These are phyloP conservation scores for Didymella exigua DNA, from an alignment of 2,329 filamentous ascomycete genomes.

Conservation along the genomic window DNA sequence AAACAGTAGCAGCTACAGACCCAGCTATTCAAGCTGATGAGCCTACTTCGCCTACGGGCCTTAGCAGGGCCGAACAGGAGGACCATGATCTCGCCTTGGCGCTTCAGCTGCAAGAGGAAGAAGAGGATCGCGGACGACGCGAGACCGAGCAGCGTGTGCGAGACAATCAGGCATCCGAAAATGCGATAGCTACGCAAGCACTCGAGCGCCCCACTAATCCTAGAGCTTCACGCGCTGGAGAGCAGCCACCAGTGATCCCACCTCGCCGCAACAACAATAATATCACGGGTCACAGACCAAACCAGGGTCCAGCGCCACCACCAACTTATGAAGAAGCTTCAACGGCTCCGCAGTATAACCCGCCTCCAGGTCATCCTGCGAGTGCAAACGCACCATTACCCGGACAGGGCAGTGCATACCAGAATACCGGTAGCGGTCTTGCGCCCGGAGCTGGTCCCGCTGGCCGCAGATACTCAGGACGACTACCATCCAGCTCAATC, in stretches of 20 bases:
- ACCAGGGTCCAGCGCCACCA: conserved; percentile 61
- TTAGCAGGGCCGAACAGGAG: conserved; percentile 73
- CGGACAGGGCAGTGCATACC: conserved; percentile 36
- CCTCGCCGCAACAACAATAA: conserved; percentile 48
- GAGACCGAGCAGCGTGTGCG: conserved; percentile 65
- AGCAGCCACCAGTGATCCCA: conserved; percentile 53
- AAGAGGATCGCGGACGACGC: conserved; percentile 76
- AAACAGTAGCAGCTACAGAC: conserved; percentile 10
- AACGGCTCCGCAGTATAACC: conserved; percentile 60
- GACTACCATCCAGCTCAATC: conserved; percentile 17
- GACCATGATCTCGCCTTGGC: conserved; percentile 83
- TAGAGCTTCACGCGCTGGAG: conserved; percentile 36
- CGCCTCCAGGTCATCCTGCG: conserved; percentile 54
- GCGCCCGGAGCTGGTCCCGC: conserved; percentile 19
- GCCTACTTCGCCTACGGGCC: conserved; percentile 32
- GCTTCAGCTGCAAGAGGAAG: conserved; percentile 91
- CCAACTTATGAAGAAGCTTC: conserved; percentile 71
- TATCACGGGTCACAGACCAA: conserved; percentile 43
- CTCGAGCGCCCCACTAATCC: conserved; percentile 32
- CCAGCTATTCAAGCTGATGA: conserved; percentile 22
- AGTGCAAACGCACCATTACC: conserved; percentile 44
- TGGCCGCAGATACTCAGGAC: conserved; percentile 21
- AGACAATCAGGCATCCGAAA: conserved; percentile 72
- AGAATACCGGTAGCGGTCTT: conserved; percentile 18
- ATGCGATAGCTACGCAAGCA: conserved; percentile 63